Percentiles rank a stretch among this genome's conserved stretches.
phyloP scores from a whole-genome alignment of 257 asterid species.

The Ballota nigra region DNA sequence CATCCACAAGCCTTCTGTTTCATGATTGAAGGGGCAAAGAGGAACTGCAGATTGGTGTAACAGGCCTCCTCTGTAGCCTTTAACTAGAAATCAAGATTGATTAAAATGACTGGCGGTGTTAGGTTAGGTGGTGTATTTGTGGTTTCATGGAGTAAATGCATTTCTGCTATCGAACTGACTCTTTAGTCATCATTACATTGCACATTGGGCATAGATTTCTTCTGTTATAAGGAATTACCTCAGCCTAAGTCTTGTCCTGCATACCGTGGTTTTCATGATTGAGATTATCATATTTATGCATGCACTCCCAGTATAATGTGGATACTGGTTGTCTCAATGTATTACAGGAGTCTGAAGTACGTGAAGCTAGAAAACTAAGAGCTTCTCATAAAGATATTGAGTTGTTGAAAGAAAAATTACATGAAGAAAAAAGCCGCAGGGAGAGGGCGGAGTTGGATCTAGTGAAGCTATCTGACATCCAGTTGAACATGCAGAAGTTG shows the following conservation, averaged over 20 bases:
- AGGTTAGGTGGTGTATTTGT: conserved; percentile 22
- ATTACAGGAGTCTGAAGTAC: conserved; percentile 85
- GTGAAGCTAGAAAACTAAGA: conserved; percentile 78
- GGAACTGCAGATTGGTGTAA: conserved; percentile 2
- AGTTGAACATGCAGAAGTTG: conserved; percentile 48
- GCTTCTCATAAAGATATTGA: conserved; percentile 69
- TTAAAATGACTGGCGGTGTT: not conserved
- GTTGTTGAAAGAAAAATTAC: conserved; percentile 79
- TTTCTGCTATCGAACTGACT: conserved; percentile 14
- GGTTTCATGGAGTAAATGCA: not conserved
- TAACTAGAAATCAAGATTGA: conserved; percentile 14
- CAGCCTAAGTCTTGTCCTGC: conserved; percentile 11
- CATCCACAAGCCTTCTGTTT: not conserved
- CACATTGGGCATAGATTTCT: not conserved
- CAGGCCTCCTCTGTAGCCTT: conserved; percentile 7
- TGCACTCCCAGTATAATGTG: conserved; percentile 3
- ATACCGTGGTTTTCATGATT: not conserved
- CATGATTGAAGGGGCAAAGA: not conserved
- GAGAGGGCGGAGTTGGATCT: conserved; percentile 87
- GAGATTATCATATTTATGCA: conserved; percentile 12
- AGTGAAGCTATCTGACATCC: conserved; percentile 53
- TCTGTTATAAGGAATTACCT: conserved; percentile 5
- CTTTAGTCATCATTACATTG: not conserved
- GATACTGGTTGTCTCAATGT: conserved; percentile 26
- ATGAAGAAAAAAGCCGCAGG: conserved; percentile 77